Percentiles rank a stretch among this genome's conserved stretches.
Conservation (phyloP, 495 filamentous ascomycete genomes). For the Podospora sp. region DNA sequence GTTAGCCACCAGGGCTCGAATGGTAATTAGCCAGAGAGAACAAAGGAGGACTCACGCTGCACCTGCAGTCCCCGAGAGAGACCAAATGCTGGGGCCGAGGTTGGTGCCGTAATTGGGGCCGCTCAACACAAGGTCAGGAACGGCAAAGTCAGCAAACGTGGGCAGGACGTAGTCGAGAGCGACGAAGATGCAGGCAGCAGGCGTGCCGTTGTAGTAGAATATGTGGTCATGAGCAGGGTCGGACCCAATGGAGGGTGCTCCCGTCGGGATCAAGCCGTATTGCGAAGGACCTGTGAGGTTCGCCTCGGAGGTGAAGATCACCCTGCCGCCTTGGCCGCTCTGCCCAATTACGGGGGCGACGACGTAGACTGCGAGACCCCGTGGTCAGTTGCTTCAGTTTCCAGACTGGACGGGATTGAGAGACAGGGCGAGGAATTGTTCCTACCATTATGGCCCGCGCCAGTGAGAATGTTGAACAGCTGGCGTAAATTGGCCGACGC, state of each 20-base stretch:
- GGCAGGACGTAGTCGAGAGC: conserved; percentile 1
- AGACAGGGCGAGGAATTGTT: neutral
- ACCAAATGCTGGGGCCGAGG: neutral
- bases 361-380: neutral
- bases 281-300: conserved; percentile 3
- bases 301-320: conserved; percentile 11
- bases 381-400: neutral
- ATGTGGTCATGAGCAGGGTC: neutral
- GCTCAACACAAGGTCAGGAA: neutral
- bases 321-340: conserved; percentile 9
- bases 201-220: conserved; percentile 2
- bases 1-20: neutral
- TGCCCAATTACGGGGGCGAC: conserved; percentile 8
- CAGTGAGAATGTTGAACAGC: neutral
- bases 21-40: neutral
- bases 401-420: neutral
- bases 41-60: neutral
- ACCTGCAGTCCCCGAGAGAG: neutral
- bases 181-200: conserved; percentile 2
- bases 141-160: neutral
- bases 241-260: neutral
- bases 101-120: conserved; percentile 2
- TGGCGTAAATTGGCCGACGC: neutral
- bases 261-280: neutral
- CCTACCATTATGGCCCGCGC: neutral